phyloP scores from a whole-genome alignment of 1,139 yeast genomes.

The Citeromyces hawaiiensis region DNA sequence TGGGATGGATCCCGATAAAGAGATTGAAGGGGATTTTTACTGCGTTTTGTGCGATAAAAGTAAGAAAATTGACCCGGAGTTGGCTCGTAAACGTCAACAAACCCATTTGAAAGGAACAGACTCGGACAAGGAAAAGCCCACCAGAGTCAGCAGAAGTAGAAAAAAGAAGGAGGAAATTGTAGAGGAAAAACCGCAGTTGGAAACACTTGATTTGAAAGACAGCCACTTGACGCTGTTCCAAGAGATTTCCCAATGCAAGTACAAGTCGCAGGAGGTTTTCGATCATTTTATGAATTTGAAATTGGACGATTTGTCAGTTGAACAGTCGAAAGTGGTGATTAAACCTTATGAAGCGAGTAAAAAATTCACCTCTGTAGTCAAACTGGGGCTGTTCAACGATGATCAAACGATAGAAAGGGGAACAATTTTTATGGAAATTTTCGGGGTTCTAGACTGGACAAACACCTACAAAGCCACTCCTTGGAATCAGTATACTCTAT shows the following conservation, averaged over 20 bases:
- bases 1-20: slow-evolving; percentile 57
- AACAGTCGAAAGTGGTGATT: neutral
- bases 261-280: neutral
- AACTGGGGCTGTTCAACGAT: slow-evolving; percentile 48
- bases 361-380: slow-evolving; percentile 55
- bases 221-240: neutral
- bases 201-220: neutral
- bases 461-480: slow-evolving; percentile 49
- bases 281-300: neutral
- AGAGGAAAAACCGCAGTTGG: neutral
- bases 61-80: slow-evolving; percentile 37
- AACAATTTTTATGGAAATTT: slow-evolving; percentile 45
- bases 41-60: slow-evolving; percentile 38
- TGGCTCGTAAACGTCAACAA: slow-evolving; percentile 35
- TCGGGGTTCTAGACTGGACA: slow-evolving; percentile 63
- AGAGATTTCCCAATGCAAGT: neutral
- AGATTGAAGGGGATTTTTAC: slow-evolving; percentile 61
- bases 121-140: neutral
- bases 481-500: slow-evolving; percentile 63
- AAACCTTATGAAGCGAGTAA: neutral
- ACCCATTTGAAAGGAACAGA: slow-evolving; percentile 4
- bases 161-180: neutral
- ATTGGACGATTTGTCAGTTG: neutral
- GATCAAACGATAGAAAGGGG: slow-evolving; percentile 26
- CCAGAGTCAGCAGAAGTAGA: neutral